A percentile compares a stretch with the other conserved stretches of the same genome.
phyloP scores from a whole-genome alignment of 768 basidiomycete species.

The Naganishia randhawae region DNA sequence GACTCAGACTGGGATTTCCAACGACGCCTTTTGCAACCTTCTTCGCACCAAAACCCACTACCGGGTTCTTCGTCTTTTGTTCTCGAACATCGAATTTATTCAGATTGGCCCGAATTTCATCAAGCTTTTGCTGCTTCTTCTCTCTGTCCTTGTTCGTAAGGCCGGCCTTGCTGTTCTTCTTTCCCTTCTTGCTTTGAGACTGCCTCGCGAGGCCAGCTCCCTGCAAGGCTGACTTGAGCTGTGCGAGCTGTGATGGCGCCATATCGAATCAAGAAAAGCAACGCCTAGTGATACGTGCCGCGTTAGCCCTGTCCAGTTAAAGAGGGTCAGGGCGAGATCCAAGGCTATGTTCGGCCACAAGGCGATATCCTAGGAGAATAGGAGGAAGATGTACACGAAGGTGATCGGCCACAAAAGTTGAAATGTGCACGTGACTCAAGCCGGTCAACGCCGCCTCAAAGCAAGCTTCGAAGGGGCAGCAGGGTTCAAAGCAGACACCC shows the following conservation, averaged over 20 bases:
- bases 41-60: slow-evolving; percentile 13
- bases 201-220: slow-evolving; percentile 71
- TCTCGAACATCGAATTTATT: slow-evolving; percentile 94
- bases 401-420: slow-evolving; percentile 4
- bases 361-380: too few species aligned
- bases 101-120: slow-evolving; percentile 75
- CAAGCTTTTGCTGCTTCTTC: slow-evolving; percentile 71
- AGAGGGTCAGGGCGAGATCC: neutral
- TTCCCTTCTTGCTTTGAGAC: slow-evolving; percentile 58
- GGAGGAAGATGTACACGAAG: neutral
- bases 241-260: slow-evolving; percentile 72
- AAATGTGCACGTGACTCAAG: slow-evolving; percentile 4
- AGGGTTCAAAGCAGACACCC: too few species aligned
- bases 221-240: slow-evolving; percentile 79
- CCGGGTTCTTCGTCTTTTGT: slow-evolving; percentile 66
- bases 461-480: neutral
- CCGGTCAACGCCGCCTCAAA: neutral
- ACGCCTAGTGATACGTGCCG: neutral
- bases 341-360: neutral
- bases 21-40: slow-evolving; percentile 64
- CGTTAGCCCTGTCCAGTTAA: neutral
- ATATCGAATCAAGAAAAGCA: slow-evolving; percentile 29
- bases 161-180: slow-evolving; percentile 67
- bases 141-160: slow-evolving; percentile 62
- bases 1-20: slow-evolving; percentile 81